Evolutionary conservation across 176 grass and related monocot species (phyloP).

Genomic region (Aechmea fasciata): DNA sequence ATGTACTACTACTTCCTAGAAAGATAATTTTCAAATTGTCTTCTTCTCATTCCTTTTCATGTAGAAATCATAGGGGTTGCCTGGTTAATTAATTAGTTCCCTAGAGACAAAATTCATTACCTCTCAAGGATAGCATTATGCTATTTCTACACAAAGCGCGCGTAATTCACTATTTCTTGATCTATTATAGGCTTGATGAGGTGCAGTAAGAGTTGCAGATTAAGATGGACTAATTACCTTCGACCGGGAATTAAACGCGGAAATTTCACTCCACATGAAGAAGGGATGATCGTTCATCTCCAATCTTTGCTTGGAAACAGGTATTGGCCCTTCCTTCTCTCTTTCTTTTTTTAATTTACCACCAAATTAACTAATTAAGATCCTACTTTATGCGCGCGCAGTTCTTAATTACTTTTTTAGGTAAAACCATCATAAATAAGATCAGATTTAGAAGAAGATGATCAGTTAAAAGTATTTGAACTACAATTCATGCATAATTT

Average conservation of each 20-base stretch:
- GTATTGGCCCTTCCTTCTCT: conserved; percentile 6
- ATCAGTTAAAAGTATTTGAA: background rate
- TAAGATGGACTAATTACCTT: conserved; percentile 93
- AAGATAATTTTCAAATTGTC: no score
- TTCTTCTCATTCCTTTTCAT: no score
- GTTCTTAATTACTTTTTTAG: no score
- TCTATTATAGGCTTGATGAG: conserved; percentile 44
- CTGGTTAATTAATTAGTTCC: background rate
- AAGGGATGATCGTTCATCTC: conserved; percentile 68
- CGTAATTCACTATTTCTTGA: background rate
- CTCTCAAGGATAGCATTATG: background rate
- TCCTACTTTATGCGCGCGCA: no score
- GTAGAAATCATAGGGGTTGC: background rate
- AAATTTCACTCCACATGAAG: conserved; percentile 73
- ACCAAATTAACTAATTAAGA: no score
- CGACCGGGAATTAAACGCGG: conserved; percentile 63
- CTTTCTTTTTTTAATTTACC: no score
- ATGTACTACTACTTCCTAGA: no score
- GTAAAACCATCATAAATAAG: background rate
- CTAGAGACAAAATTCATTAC: background rate
- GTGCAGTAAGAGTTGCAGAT: conserved; percentile 86
- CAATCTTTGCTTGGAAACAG: conserved; percentile 85
- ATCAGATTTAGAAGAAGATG: background rate
- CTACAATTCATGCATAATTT: background rate
- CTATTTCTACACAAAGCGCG: background rate